Percentiles rank a stretch among this genome's conserved stretches.
Evolutionary conservation across 805 yeast species (phyloP).

Genomic region (Tetrapisispora iriomotensis): DNA sequence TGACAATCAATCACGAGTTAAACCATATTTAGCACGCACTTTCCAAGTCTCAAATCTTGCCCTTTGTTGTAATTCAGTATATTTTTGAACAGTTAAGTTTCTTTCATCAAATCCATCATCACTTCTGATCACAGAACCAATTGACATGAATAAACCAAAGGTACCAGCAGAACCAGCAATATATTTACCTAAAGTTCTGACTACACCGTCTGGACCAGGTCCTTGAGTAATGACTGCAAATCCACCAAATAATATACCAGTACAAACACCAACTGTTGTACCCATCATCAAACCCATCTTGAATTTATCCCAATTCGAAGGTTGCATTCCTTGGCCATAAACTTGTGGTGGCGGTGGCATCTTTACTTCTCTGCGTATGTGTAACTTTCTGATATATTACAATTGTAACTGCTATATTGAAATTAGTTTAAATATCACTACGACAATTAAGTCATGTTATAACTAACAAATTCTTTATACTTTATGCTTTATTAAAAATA

Average conservation of each 20-base stretch:
- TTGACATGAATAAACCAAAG: constrained; percentile 91
- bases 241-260: constrained; percentile 92
- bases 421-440: too few species aligned
- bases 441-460: too few species aligned
- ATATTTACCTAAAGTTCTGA: constrained; percentile 94
- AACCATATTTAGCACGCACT: constrained; percentile 18
- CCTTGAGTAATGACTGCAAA: constrained; percentile 85
- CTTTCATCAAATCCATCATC: constrained; percentile 34
- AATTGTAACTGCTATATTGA: too few species aligned
- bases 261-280: constrained; percentile 70
- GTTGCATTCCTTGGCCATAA: constrained; percentile 47
- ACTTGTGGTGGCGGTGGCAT: constrained; percentile 67
- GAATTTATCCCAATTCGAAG: constrained; percentile 89
- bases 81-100: constrained; percentile 8
- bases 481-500: too few species aligned
- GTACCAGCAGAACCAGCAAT: constrained; percentile 95
- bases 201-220: constrained; percentile 96
- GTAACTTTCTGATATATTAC: too few species aligned
- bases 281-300: constrained; percentile 99
- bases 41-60: constrained; percentile 28
- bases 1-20: constrained; percentile 7
- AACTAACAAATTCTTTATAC: too few species aligned
- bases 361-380: too few species aligned
- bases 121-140: constrained; percentile 85
- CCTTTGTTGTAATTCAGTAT: constrained; percentile 20